Evolutionary conservation across 2,329 filamentous ascomycete genomes (phyloP).

Genomic region (Curvularia sp.): DNA sequence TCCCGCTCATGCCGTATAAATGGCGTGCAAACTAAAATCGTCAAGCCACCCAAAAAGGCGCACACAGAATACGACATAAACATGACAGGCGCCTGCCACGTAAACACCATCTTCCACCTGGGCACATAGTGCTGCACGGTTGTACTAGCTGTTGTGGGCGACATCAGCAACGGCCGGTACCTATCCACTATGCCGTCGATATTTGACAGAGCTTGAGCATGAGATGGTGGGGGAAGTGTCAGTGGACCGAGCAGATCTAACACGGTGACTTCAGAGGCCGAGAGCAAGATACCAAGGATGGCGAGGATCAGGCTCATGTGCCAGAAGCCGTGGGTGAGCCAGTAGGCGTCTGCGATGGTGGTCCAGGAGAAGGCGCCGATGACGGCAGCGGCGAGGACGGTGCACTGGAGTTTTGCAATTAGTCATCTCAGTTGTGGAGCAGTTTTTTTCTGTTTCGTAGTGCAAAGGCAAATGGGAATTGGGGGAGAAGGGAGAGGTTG

Average conservation of each 20-base stretch:
- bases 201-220: background rate
- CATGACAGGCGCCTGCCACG: background rate
- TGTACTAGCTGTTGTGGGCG: background rate
- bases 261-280: background rate
- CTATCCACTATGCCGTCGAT: too few relatives aligned
- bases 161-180: background rate
- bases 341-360: background rate
- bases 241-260: background rate
- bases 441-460: background rate
- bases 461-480: background rate
- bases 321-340: conserved; percentile 2
- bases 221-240: background rate
- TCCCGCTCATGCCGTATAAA: background rate
- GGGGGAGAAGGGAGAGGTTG: too few relatives aligned
- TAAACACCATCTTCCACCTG: conserved; percentile 1
- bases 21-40: background rate
- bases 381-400: conserved; percentile 1
- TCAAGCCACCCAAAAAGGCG: background rate
- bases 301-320: background rate
- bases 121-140: background rate
- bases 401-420: background rate
- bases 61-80: conserved; percentile 3
- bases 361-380: conserved; percentile 3
- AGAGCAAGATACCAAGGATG: background rate
- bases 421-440: background rate